phyloP scores from a whole-genome alignment of 805 yeast species.

The Metschnikowia amazonensis region DNA sequence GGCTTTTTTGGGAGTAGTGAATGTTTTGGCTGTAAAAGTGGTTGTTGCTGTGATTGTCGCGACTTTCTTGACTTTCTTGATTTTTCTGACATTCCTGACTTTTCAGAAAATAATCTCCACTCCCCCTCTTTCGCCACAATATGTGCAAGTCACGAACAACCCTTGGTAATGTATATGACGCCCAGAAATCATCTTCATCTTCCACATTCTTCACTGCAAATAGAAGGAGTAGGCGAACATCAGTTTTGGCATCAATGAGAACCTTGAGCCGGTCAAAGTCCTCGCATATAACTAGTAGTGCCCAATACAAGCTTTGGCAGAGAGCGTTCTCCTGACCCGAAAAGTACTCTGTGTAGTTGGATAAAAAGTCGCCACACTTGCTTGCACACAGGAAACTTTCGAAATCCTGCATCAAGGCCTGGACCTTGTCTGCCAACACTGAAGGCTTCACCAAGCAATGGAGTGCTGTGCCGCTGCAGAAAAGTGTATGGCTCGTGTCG shows the following conservation, averaged over 20 bases:
- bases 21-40: too few species aligned
- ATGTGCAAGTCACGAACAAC: neutral
- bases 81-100: too few species aligned
- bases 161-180: conserved; percentile 1
- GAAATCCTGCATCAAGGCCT: neutral
- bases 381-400: neutral
- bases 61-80: too few species aligned
- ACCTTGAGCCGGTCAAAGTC: conserved; percentile 2
- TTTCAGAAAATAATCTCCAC: too few species aligned
- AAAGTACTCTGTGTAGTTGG: neutral
- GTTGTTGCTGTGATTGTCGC: too few species aligned
- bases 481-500: conserved; percentile 3
- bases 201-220: neutral
- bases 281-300: neutral
- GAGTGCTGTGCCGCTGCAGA: conserved; percentile 5
- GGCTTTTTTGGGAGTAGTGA: too few species aligned
- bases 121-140: too few species aligned
- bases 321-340: neutral
- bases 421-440: neutral
- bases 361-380: too few species aligned
- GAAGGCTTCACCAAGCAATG: conserved; percentile 4
- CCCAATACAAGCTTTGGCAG: neutral
- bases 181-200: conserved; percentile 7
- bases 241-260: neutral
- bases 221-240: conserved; percentile 14